These are phyloP conservation scores for Piedraia hortae DNA, from an alignment of 2,329 filamentous ascomycete genomes.

Conservation along the genomic window DNA sequence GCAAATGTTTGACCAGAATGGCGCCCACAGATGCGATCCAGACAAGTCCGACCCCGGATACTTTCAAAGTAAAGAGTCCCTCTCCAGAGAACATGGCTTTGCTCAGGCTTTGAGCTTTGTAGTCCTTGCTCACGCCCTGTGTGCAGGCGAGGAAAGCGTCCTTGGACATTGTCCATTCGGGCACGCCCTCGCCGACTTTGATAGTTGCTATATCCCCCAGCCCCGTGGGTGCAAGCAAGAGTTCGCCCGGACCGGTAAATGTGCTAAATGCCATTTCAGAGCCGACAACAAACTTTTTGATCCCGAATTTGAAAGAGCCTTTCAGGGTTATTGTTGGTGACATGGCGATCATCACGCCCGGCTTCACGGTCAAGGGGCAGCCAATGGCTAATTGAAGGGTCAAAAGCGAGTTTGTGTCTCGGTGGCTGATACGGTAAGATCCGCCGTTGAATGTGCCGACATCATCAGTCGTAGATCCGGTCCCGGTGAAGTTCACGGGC, in stretches of 20 bases:
- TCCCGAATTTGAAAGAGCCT: constrained; percentile 56
- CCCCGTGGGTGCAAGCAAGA: constrained; percentile 53
- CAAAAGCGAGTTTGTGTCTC: constrained; percentile 69
- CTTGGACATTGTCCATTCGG: constrained; percentile 61
- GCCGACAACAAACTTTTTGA: constrained; percentile 74
- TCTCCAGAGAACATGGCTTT: constrained; percentile 91
- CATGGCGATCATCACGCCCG: constrained; percentile 88
- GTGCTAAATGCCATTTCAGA: constrained; percentile 53
- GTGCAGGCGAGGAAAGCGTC: constrained; percentile 72
- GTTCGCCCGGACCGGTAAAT: constrained; percentile 71
- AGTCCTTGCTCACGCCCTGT: constrained; percentile 64
- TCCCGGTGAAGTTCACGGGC: constrained; percentile 33
- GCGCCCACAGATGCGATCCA: constrained; percentile 89
- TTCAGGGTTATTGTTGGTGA: constrained; percentile 61
- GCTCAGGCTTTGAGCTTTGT: constrained; percentile 51
- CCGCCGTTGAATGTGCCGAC: constrained; percentile 94
- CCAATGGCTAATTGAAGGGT: constrained; percentile 76
- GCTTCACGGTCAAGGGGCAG: constrained; percentile 55
- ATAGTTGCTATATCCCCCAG: constrained; percentile 71
- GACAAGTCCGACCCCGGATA: constrained; percentile 50
- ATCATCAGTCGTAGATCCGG: constrained; percentile 38
- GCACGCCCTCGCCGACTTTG: constrained; percentile 39
- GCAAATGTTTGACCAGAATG: constrained; percentile 34
- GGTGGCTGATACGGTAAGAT: constrained; percentile 74
- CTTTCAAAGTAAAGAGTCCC: constrained; percentile 71